phyloP scores from a whole-genome alignment of 2,329 filamentous ascomycete species.

The Coniochaeta pulveracea region DNA sequence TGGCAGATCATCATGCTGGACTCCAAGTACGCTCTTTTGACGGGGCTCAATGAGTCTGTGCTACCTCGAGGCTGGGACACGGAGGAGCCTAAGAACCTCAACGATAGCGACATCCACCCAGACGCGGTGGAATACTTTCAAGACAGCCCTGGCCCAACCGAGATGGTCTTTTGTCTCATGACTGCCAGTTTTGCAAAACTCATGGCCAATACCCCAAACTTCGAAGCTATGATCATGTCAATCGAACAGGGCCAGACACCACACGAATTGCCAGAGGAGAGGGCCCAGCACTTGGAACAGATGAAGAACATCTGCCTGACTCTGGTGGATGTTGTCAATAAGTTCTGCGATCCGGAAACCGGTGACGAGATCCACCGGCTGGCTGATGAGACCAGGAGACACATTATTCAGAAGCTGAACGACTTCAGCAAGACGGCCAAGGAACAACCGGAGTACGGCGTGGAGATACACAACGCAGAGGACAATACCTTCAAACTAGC shows the following conservation, averaged over 20 bases:
- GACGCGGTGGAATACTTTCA: slow-evolving; percentile 37
- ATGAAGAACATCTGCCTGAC: slow-evolving; percentile 25
- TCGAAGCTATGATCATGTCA: slow-evolving; percentile 38
- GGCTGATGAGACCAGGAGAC: slow-evolving; percentile 32
- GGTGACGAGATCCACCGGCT: slow-evolving; percentile 38
- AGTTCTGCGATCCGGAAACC: slow-evolving; percentile 37
- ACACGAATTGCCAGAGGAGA: slow-evolving; percentile 16
- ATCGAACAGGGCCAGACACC: slow-evolving; percentile 19
- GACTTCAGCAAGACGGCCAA: slow-evolving; percentile 34
- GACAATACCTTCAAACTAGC: slow-evolving; percentile 47
- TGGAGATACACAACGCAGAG: slow-evolving; percentile 33
- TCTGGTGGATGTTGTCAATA: slow-evolving; percentile 33
- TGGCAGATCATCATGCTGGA: slow-evolving; percentile 52
- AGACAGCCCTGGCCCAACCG: slow-evolving; percentile 44
- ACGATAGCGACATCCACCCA: slow-evolving; percentile 46
- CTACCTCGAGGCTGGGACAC: slow-evolving; percentile 44
- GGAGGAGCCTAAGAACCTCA: slow-evolving; percentile 43
- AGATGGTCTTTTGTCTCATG: slow-evolving; percentile 47
- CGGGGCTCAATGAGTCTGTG: slow-evolving; percentile 42
- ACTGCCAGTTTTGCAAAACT: slow-evolving; percentile 38
- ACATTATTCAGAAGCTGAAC: slow-evolving; percentile 36
- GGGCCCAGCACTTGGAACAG: slow-evolving; percentile 26
- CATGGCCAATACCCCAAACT: slow-evolving; percentile 32
- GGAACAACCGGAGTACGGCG: slow-evolving; percentile 35
- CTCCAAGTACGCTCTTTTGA: slow-evolving; percentile 43